Percentiles rank a stretch among this genome's conserved stretches.
Conservation (phyloP, 345 rosid genomes). For the Gossypium herbaceum region DNA sequence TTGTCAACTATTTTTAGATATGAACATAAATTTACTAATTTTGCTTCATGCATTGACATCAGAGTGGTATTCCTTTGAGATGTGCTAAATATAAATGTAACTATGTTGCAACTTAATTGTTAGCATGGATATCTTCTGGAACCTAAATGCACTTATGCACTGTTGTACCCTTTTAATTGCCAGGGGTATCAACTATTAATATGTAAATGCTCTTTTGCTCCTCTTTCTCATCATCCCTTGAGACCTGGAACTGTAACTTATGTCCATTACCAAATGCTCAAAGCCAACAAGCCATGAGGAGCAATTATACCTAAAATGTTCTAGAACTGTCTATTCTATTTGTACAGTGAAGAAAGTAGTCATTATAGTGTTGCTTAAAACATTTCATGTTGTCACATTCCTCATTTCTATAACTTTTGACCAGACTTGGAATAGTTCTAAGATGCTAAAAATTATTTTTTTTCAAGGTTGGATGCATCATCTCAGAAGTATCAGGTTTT, state of each 20-base stretch:
- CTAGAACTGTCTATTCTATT: not conserved
- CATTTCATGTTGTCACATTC: not conserved
- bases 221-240: not conserved
- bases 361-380: not conserved
- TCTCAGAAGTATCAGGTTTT: constrained; percentile 44
- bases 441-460: constrained; percentile 3
- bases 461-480: constrained; percentile 60
- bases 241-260: not conserved
- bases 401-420: not conserved
- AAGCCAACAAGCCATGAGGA: not conserved
- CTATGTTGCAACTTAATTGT: not conserved
- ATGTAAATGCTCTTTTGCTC: not conserved
- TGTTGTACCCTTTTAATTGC: not conserved
- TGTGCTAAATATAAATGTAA: not conserved
- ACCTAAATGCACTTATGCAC: not conserved
- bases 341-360: not conserved
- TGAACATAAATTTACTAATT: not conserved
- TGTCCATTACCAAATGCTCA: not conserved
- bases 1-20: not conserved
- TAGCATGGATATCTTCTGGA: not conserved
- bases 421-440: constrained; percentile 5
- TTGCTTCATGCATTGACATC: not conserved
- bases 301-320: not conserved
- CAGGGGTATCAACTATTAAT: not conserved
- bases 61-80: not conserved